phyloP scores from a whole-genome alignment of 2,329 filamentous ascomycete genomes.

The Aphanocladium album region DNA sequence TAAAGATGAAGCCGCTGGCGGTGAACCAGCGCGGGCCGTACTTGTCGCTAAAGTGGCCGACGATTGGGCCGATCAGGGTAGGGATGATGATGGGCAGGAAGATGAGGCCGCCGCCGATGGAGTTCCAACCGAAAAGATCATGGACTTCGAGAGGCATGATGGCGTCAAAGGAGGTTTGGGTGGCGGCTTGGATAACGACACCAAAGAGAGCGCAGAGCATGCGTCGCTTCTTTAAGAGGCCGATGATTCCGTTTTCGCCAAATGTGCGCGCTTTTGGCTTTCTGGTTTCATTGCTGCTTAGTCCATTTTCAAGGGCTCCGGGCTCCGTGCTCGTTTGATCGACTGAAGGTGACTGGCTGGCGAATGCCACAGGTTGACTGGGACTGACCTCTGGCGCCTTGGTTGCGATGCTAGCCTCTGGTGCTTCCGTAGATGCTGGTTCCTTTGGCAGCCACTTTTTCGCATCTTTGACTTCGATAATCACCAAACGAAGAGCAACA shows the following conservation, averaged over 20 bases:
- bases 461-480: conserved; percentile 29
- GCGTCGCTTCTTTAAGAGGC: conserved; percentile 26
- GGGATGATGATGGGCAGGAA: conserved; percentile 30
- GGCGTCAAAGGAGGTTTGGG: conserved; percentile 30
- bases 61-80: conserved; percentile 25
- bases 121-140: conserved; percentile 27
- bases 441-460: conserved; percentile 23
- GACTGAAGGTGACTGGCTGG: not conserved
- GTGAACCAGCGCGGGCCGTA: conserved; percentile 32
- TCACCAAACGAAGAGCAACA: conserved; percentile 26
- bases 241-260: conserved; percentile 15
- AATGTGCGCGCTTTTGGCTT: not conserved
- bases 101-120: conserved; percentile 29
- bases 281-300: not conserved
- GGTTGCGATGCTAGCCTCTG: conserved; percentile 3
- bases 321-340: not conserved
- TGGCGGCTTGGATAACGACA: conserved; percentile 28
- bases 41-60: conserved; percentile 28
- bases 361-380: not conserved
- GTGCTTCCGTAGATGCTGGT: not conserved
- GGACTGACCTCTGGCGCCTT: not conserved
- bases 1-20: conserved; percentile 27
- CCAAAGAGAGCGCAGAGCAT: conserved; percentile 30
- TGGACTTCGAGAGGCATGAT: conserved; percentile 29
- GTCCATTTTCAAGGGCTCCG: not conserved